phyloP scores from a whole-genome alignment of 495 filamentous ascomycete genomes.

The Hypoxylon subgilvum region DNA sequence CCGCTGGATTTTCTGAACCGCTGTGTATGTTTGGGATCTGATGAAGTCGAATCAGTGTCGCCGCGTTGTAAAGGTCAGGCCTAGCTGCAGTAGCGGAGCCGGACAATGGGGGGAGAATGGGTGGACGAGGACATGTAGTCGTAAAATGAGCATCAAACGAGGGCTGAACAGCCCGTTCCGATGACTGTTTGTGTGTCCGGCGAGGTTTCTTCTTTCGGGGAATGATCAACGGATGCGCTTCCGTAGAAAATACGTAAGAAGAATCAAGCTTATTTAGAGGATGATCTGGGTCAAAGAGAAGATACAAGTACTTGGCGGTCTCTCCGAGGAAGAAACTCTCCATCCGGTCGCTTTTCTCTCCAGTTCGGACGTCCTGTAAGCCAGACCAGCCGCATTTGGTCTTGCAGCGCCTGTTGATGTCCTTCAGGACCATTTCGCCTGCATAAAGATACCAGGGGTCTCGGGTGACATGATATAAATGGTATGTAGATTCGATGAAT shows the following conservation, averaged over 20 bases:
- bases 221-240: slow-evolving; percentile 91
- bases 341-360: slow-evolving; percentile 93
- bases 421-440: slow-evolving; percentile 91
- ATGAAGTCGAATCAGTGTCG: slow-evolving; percentile 82
- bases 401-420: slow-evolving; percentile 90
- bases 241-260: slow-evolving; percentile 91
- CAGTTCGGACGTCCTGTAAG: slow-evolving; percentile 87
- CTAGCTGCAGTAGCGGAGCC: slow-evolving; percentile 82
- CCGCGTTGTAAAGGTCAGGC: slow-evolving; percentile 88
- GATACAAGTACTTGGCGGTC: slow-evolving; percentile 91
- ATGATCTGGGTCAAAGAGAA: slow-evolving; percentile 85
- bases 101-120: slow-evolving; percentile 63
- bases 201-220: slow-evolving; percentile 56
- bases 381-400: slow-evolving; percentile 94
- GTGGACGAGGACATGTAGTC: slow-evolving; percentile 68
- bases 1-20: slow-evolving; percentile 50
- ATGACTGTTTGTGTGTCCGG: slow-evolving; percentile 16
- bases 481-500: slow-evolving; percentile 94
- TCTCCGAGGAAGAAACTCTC: slow-evolving; percentile 98
- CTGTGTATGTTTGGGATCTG: slow-evolving; percentile 65
- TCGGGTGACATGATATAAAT: slow-evolving; percentile 88
- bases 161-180: slow-evolving; percentile 21
- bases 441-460: slow-evolving; percentile 97
- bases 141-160: slow-evolving; percentile 49
- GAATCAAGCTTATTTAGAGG: slow-evolving; percentile 86